These are phyloP conservation scores for Wickerhamomyces bisporus DNA, from an alignment of 805 yeast genomes.

Conservation along the genomic window DNA sequence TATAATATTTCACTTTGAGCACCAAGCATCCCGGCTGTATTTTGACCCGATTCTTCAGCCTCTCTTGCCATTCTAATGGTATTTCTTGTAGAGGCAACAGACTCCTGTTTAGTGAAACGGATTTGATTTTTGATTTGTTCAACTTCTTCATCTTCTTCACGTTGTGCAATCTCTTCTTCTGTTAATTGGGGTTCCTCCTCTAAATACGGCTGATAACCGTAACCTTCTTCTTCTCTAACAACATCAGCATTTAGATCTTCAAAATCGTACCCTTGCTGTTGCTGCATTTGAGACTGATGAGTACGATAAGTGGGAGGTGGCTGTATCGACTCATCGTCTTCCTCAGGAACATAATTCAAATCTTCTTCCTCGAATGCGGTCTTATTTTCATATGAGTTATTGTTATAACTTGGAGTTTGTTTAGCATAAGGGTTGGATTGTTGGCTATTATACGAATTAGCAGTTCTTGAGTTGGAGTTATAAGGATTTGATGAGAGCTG, in stretches of 20 bases:
- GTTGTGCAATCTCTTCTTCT: constrained; percentile 29
- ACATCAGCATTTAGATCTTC: constrained; percentile 10
- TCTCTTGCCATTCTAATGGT: constrained; percentile 68
- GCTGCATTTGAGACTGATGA: constrained; percentile 3
- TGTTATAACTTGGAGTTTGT: background rate
- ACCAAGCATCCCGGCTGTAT: constrained; percentile 88
- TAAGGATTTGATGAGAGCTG: constrained; percentile 1
- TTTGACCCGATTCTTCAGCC: constrained; percentile 69
- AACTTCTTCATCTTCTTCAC: constrained; percentile 80
- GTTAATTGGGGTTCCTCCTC: constrained; percentile 19
- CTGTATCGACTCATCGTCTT: background rate
- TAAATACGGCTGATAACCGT: constrained; percentile 24
- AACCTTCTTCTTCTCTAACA: constrained; percentile 16
- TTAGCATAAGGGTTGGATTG: no score
- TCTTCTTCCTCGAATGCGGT: constrained; percentile 8
- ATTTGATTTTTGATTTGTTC: constrained; percentile 81
- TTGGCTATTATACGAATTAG: background rate
- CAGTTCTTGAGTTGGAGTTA: background rate
- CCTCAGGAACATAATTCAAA: constrained; percentile 15
- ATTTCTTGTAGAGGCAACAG: constrained; percentile 79
- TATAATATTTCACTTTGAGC: constrained; percentile 86
- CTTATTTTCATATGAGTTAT: constrained; percentile 1
- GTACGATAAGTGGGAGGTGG: constrained; percentile 3
- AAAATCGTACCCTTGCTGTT: constrained; percentile 12
- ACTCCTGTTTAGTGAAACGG: constrained; percentile 78